Conservation (phyloP, 129 eudicot genomes). For the Artemisia argyi region DNA sequence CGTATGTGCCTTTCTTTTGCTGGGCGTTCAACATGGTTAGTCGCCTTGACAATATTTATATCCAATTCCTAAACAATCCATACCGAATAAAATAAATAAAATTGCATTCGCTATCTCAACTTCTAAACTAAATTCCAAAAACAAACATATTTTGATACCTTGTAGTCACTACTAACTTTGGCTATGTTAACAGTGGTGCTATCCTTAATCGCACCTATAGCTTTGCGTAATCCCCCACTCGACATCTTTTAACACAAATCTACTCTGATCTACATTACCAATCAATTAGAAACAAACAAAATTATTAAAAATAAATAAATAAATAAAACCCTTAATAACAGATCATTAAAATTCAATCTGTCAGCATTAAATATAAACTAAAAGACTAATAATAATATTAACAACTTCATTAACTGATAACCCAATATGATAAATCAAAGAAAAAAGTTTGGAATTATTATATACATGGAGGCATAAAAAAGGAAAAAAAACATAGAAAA, state of each 20-base stretch:
- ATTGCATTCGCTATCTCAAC: background rate
- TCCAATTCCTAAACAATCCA: conserved; percentile 70
- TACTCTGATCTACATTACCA: conserved; percentile 23
- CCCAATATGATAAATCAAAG: no score
- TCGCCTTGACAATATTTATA: conserved; percentile 90
- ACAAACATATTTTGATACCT: conserved; percentile 40
- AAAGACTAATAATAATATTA: no score
- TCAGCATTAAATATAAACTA: no score
- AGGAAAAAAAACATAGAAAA: no score
- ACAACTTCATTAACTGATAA: no score
- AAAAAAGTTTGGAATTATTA: no score
- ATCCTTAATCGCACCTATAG: conserved; percentile 97
- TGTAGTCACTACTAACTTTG: conserved; percentile 92
- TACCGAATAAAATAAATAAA: conserved; percentile 1
- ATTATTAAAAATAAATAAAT: no score
- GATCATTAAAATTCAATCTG: no score
- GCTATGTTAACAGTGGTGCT: conserved; percentile 94
- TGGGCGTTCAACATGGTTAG: conserved; percentile 95
- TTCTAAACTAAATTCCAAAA: background rate
- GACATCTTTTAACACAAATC: conserved; percentile 52
- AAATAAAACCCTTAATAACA: no score
- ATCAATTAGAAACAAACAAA: no score
- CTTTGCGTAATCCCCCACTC: conserved; percentile 82
- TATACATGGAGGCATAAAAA: no score
- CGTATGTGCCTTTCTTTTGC: conserved; percentile 92